Conservation (phyloP, 192 early-diverging fungal species). For the Gigaspora rosea region DNA sequence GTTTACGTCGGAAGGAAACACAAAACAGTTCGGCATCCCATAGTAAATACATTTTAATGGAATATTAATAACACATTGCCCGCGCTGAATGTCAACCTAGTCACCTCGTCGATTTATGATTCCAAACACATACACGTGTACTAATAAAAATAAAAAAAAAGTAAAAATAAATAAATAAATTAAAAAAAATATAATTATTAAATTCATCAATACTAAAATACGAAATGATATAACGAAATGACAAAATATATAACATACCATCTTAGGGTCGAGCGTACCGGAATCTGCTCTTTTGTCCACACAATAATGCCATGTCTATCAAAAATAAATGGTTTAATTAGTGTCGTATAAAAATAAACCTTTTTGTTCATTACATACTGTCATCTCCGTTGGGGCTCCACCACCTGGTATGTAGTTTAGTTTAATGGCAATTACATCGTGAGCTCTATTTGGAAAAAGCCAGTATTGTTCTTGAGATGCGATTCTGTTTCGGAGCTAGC, state of each 20-base stretch:
- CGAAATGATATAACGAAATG: not conserved
- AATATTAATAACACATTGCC: not conserved
- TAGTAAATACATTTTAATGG: not conserved
- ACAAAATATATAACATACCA: not conserved
- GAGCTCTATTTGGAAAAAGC: conserved; percentile 19
- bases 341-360: not conserved
- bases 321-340: not conserved
- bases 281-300: not conserved
- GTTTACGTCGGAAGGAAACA: too few relatives aligned
- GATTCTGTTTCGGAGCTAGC: conserved; percentile 5
- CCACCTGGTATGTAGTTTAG: not conserved
- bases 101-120: not conserved
- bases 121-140: not conserved
- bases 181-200: not conserved
- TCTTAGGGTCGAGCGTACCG: not conserved
- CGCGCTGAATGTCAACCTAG: not conserved
- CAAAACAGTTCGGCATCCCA: too few relatives aligned
- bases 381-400: not conserved
- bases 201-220: not conserved
- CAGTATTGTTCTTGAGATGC: conserved; percentile 16
- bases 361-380: not conserved
- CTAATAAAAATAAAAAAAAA: too few relatives aligned
- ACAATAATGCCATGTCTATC: conserved; percentile 1
- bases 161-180: not conserved
- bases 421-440: conserved; percentile 20